These are phyloP conservation scores for Leishmania aethiopica DNA, from an alignment of 208 protist species.

Conservation along the genomic window DNA sequence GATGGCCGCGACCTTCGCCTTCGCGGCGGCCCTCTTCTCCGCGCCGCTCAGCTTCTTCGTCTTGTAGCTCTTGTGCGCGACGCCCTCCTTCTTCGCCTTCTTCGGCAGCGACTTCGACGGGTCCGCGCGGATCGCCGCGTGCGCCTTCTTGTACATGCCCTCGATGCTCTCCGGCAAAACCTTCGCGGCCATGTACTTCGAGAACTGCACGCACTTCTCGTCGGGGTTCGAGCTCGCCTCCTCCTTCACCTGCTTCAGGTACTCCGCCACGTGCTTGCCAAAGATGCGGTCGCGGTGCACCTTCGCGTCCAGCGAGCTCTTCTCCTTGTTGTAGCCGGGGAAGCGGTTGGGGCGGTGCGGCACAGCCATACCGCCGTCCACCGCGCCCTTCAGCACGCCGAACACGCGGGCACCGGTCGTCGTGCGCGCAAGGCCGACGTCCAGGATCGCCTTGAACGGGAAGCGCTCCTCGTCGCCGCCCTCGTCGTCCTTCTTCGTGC, in stretches of 20 bases:
- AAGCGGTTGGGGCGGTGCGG: slow-evolving; percentile 97
- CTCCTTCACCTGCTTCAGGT: slow-evolving; percentile 97
- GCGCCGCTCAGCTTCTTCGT: slow-evolving; percentile 48
- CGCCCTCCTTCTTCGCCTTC: slow-evolving; percentile 61
- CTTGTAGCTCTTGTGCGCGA: slow-evolving; percentile 53
- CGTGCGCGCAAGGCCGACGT: slow-evolving; percentile 97
- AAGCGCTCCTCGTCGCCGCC: slow-evolving; percentile 85
- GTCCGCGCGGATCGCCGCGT: slow-evolving; percentile 94
- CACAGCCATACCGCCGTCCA: slow-evolving; percentile 97
- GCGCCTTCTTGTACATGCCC: slow-evolving; percentile 94
- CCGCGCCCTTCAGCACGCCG: slow-evolving; percentile 95
- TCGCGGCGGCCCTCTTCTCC: slow-evolving; percentile 45
- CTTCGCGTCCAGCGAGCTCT: slow-evolving; percentile 90
- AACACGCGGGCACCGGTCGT: slow-evolving; percentile 97
- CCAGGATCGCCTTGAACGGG: slow-evolving; percentile 98
- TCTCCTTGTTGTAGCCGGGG: slow-evolving; percentile 95
- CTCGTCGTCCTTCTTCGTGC: slow-evolving; percentile 80
- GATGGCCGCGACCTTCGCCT: slow-evolving; percentile 56
- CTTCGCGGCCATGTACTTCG: slow-evolving; percentile 93
- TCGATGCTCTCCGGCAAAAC: slow-evolving; percentile 94
- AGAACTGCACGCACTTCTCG: slow-evolving; percentile 96
- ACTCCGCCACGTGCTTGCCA: slow-evolving; percentile 97
- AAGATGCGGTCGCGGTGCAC: slow-evolving; percentile 96
- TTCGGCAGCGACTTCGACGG: slow-evolving; percentile 76
- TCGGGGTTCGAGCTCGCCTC: slow-evolving; percentile 88